Evolutionary conservation across 1,284 basidiomycete species (phyloP).

Genomic region (Cutaneotrichosporon sp.): DNA sequence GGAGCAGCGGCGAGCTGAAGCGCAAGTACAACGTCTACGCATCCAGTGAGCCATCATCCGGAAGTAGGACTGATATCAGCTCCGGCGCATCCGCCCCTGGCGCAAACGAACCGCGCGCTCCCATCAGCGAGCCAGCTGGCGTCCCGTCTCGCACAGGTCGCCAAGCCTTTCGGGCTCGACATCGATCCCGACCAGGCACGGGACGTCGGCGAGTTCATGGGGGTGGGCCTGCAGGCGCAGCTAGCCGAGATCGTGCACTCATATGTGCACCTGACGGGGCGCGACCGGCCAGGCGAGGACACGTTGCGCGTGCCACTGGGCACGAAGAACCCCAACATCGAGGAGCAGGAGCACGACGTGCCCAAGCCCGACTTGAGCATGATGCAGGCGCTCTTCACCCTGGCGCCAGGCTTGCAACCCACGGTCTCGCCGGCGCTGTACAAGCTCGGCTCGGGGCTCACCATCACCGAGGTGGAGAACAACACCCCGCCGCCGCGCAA

Average conservation of each 20-base stretch:
- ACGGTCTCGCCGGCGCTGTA: constrained; percentile 45
- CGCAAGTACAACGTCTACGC: constrained; percentile 23
- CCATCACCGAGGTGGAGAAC: constrained; percentile 33
- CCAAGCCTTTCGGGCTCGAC: constrained; percentile 37
- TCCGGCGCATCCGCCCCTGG: constrained; percentile 29
- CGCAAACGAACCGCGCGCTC: constrained; percentile 28
- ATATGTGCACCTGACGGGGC: constrained; percentile 38
- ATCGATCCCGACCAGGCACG: constrained; percentile 29
- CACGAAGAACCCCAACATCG: constrained; percentile 9
- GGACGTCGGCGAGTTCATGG: constrained; percentile 51
- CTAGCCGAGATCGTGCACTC: constrained; percentile 42
- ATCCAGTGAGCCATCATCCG: constrained; percentile 14
- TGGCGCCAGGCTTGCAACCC: constrained; percentile 43
- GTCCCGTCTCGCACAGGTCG: constrained; percentile 35
- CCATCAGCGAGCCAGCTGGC: constrained; percentile 44
- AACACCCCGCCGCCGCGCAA: background rate
- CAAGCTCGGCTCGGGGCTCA: constrained; percentile 38
- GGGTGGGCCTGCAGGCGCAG: constrained; percentile 46
- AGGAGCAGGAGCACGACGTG: constrained; percentile 6
- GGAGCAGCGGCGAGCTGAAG: constrained; percentile 17
- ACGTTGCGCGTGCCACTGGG: constrained; percentile 38
- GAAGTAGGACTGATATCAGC: constrained; percentile 1
- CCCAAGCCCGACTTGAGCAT: constrained; percentile 35
- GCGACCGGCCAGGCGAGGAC: constrained; percentile 38
- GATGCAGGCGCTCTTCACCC: constrained; percentile 40